Evolutionary conservation across 2,329 filamentous ascomycete species (phyloP).

Genomic region (Dactylellina drechsleri): DNA sequence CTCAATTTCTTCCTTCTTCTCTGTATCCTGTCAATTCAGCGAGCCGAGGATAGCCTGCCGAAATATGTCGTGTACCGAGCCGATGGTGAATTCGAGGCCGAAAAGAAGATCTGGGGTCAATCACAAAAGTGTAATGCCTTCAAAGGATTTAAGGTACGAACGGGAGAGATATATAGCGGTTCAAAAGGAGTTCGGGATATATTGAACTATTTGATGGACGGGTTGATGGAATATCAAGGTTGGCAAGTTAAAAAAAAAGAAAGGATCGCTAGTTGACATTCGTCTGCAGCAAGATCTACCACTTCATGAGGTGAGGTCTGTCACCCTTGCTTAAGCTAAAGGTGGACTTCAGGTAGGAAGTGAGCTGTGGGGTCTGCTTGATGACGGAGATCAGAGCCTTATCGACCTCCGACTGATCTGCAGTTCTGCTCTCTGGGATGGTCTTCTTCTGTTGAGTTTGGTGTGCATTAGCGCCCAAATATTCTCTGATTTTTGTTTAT

Average conservation of each 20-base stretch:
- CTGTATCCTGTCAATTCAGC: slow-evolving; percentile 27
- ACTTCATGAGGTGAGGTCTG: slow-evolving; percentile 99
- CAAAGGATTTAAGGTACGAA: slow-evolving; percentile 42
- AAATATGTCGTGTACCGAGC: slow-evolving; percentile 32
- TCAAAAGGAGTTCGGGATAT: slow-evolving; percentile 51
- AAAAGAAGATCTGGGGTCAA: slow-evolving; percentile 26
- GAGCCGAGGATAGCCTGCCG: slow-evolving; percentile 34
- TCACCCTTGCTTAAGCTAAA: slow-evolving; percentile 99
- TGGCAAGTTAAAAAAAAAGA: slow-evolving; percentile 33
- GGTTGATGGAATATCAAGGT: slow-evolving; percentile 34
- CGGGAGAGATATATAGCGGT: slow-evolving; percentile 40
- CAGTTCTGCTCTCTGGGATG: slow-evolving; percentile 87
- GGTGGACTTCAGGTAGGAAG: slow-evolving; percentile 90
- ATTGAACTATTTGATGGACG: slow-evolving; percentile 51
- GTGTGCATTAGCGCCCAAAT: slow-evolving; percentile 60
- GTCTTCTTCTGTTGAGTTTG: slow-evolving; percentile 84
- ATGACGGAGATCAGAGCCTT: slow-evolving; percentile 93
- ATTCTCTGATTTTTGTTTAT: background rate
- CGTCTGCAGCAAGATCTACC: slow-evolving; percentile 71
- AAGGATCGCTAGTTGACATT: slow-evolving; percentile 52
- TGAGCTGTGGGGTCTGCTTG: slow-evolving; percentile 97
- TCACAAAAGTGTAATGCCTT: slow-evolving; percentile 40
- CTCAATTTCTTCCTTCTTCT: background rate
- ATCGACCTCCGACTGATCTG: slow-evolving; percentile 98
- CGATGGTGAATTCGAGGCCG: slow-evolving; percentile 19